Evolutionary conservation across 1,284 basidiomycete species (phyloP).

Genomic region (Tylopilus sp.): DNA sequence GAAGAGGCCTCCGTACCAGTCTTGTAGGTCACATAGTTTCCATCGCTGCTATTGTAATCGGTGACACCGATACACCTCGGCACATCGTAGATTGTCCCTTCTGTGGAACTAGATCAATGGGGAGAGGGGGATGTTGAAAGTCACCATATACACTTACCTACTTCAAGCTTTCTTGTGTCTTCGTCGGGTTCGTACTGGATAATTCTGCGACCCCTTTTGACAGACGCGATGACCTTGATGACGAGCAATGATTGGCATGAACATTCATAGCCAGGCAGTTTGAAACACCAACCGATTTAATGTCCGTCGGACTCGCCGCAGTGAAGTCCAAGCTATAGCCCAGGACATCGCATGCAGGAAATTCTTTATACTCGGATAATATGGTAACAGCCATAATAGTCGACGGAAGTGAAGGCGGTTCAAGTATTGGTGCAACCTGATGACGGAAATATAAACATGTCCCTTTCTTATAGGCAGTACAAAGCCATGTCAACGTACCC

Average conservation of each 20-base stretch:
- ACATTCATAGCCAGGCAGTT: neutral
- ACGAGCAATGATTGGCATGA: neutral
- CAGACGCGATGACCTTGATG: neutral
- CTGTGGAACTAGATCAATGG: neutral
- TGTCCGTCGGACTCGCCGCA: slow-evolving; percentile 5
- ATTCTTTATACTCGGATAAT: neutral
- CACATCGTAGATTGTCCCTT: neutral
- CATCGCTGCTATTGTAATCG: neutral
- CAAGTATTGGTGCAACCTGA: no score
- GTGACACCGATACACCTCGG: slow-evolving; percentile 1
- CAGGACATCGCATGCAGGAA: slow-evolving; percentile 4
- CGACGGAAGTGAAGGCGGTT: no score
- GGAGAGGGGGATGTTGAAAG: neutral
- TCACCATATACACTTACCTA: slow-evolving; percentile 1
- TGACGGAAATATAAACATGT: no score
- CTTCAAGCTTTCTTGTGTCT: slow-evolving; percentile 2
- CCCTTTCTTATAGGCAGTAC: neutral
- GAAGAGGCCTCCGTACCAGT: neutral
- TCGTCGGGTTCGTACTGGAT: slow-evolving; percentile 1
- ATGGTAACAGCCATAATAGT: neutral
- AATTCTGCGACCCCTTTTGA: slow-evolving; percentile 1
- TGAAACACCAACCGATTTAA: slow-evolving; percentile 1
- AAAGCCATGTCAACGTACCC: neutral
- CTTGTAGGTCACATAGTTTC: slow-evolving; percentile 1
- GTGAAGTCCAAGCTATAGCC: slow-evolving; percentile 11